Evolutionary conservation across 1,139 yeast genomes (phyloP), one percentile per base, ranked within the genome.

Genomic region (Saccharomyces hybrid): DNA sequence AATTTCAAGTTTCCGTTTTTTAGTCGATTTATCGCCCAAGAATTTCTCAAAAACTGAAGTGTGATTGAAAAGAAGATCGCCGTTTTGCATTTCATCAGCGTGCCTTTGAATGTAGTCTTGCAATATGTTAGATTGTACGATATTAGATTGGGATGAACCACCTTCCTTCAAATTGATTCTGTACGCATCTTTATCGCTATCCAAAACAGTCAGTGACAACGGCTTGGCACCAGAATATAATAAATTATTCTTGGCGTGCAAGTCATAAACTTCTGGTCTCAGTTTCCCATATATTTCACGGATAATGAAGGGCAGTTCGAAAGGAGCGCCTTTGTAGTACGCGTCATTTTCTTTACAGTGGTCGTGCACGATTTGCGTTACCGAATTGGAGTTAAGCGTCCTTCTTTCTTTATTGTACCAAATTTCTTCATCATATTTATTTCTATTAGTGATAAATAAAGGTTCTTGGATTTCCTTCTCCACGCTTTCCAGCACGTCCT

Each of bases 191-290:
- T 52, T 55, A 47, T 55, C 59, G 5, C 55, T 47, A 16, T 66
- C 57, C 30, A 66, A 34, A 1, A 66, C 28, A 13, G 63, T 62
- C 2, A 65, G 16, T 0, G 70, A 66, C 13, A 63, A 16, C 3
- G 70, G 70, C 13, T 54, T 58, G 4, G 27, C 11, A 6, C 53
- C 47, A 6, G 57, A 52, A 42, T 61, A 56, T 7, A 64, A 51
- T 14, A 66, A 48, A 44, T 52, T 55, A 42, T 59, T 58, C 53
- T 62, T 61, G 3, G 67, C 62, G 32, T 65, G 68, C 11, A 66
- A 47, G 41, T 56, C 53, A 27, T 59, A 65, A 8, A 64, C 66
- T 51, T 66, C 70, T 1, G 68, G 67, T 52, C 67, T 62, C 5
- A 61, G 56, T 8, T 53, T 56, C 11, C 54, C 61, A 41, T 56